These are phyloP conservation scores for Zygosaccharomyces sapae DNA, from an alignment of 1,139 yeast genomes.

Conservation along the genomic window DNA sequence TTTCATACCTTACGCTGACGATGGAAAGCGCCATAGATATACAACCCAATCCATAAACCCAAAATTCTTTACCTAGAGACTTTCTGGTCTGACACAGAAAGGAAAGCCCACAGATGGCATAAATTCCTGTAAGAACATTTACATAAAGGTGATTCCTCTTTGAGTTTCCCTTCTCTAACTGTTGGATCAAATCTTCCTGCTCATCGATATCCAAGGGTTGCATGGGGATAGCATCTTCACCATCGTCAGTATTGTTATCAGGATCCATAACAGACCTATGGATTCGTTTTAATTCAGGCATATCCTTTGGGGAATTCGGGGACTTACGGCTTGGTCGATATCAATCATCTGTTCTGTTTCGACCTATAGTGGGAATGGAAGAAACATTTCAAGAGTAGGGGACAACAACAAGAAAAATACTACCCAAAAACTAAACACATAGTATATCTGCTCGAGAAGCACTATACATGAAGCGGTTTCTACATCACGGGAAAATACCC, in stretches of 20 bases:
- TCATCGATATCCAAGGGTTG: conserved; percentile 33
- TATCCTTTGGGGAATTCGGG: conserved; percentile 7
- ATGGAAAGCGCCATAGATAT: conserved; percentile 31
- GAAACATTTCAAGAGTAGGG: not conserved
- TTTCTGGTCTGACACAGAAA: conserved; percentile 24
- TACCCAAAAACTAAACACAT: not conserved
- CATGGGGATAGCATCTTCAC: conserved; percentile 15
- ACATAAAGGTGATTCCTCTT: conserved; percentile 21
- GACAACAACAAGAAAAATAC: not conserved
- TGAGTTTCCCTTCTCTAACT: conserved; percentile 24
- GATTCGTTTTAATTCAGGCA: conserved; percentile 30
- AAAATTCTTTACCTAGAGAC: conserved; percentile 11
- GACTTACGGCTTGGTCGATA: not conserved
- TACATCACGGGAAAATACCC: conserved; percentile 11
- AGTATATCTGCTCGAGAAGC: not conserved
- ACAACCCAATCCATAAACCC: conserved; percentile 20
- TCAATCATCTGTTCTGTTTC: too few relatives aligned
- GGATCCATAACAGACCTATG: conserved; percentile 17
- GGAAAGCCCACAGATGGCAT: conserved; percentile 24
- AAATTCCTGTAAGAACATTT: conserved; percentile 21
- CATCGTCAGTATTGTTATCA: conserved; percentile 10
- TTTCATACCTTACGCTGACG: conserved; percentile 28
- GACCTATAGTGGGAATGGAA: not conserved
- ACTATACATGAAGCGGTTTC: conserved; percentile 9
- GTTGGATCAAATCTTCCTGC: conserved; percentile 32